Evolutionary conservation across 2,329 filamentous ascomycete species (phyloP).

Genomic region (Ascochyta pisi): DNA sequence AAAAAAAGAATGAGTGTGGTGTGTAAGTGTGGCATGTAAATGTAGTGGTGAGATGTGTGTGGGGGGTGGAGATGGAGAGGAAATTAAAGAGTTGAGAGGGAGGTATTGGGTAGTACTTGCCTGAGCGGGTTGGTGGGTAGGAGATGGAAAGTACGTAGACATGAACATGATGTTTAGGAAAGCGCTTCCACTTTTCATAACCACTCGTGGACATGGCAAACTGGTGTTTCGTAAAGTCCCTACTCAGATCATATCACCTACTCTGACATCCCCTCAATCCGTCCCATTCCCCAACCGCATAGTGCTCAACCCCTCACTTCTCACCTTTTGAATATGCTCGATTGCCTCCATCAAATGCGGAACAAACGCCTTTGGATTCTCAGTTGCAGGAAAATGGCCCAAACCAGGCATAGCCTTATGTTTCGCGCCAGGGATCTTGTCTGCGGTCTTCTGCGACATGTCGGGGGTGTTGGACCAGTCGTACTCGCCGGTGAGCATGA

Average conservation of each 20-base stretch:
- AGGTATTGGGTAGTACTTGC: no score
- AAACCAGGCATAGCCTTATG: conserved; percentile 55
- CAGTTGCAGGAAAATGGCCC: conserved; percentile 58
- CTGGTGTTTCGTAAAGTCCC: not conserved
- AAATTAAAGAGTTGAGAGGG: no score
- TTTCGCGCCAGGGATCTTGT: conserved; percentile 56
- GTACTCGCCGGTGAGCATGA: conserved; percentile 60
- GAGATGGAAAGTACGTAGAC: no score
- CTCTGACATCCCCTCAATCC: conserved; percentile 11
- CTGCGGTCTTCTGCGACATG: conserved; percentile 55
- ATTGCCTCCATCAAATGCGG: conserved; percentile 49
- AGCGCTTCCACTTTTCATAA: no score
- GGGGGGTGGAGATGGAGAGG: not conserved
- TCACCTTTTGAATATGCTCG: conserved; percentile 47
- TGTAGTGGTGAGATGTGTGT: not conserved
- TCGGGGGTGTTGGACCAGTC: conserved; percentile 57
- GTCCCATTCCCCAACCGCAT: conserved; percentile 41
- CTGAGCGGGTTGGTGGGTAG: no score
- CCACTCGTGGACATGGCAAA: no score
- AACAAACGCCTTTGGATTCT: conserved; percentile 52
- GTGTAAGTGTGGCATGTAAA: not conserved
- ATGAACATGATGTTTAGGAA: no score
- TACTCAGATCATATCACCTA: not conserved
- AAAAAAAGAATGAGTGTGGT: not conserved
- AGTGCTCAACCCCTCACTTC: conserved; percentile 38